Conservation (phyloP, 345 rosid species). For the Boechera retrofracta region DNA sequence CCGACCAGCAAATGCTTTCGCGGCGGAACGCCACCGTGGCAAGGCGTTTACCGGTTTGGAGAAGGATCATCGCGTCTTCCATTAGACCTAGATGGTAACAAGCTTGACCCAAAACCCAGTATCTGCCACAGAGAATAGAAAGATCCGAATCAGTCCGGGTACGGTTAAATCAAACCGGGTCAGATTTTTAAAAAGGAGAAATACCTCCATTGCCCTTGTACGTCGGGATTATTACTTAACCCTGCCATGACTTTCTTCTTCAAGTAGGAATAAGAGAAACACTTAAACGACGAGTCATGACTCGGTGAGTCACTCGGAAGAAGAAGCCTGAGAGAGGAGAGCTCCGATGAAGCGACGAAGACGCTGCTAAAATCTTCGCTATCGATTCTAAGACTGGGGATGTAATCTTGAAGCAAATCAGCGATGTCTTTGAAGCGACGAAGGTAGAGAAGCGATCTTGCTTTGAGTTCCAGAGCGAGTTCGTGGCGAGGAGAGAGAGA, state of each 20-base stretch:
- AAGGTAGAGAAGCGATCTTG: conserved; percentile 20
- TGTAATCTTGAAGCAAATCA: conserved; percentile 5
- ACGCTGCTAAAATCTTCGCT: background rate
- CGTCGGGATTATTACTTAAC: conserved; percentile 66
- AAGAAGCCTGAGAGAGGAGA: background rate
- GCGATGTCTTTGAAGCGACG: conserved; percentile 18
- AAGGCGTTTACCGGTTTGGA: conserved; percentile 94
- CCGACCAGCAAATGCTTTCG: conserved; percentile 78
- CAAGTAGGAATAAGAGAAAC: conserved; percentile 83
- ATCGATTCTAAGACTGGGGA: background rate
- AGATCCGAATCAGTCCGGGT: conserved; percentile 32
- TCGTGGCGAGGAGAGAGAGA: conserved; percentile 12
- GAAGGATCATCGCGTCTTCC: conserved; percentile 96
- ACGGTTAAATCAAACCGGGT: background rate
- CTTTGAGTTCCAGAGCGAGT: conserved; percentile 19
- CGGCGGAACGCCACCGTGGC: conserved; percentile 95
- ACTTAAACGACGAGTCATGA: conserved; percentile 66
- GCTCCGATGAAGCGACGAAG: background rate
- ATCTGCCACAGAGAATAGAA: conserved; percentile 52
- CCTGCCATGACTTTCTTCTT: conserved; percentile 91
- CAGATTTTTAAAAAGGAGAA: rapidly evolving
- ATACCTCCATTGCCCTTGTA: conserved; percentile 94
- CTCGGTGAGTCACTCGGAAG: conserved; percentile 42
- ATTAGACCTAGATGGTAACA: conserved; percentile 89
- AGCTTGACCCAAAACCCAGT: conserved; percentile 82